Base-by-base conservation (phyloP, 192 early-diverging fungal species). In the Chytriomyces hyalinus region DNA sequence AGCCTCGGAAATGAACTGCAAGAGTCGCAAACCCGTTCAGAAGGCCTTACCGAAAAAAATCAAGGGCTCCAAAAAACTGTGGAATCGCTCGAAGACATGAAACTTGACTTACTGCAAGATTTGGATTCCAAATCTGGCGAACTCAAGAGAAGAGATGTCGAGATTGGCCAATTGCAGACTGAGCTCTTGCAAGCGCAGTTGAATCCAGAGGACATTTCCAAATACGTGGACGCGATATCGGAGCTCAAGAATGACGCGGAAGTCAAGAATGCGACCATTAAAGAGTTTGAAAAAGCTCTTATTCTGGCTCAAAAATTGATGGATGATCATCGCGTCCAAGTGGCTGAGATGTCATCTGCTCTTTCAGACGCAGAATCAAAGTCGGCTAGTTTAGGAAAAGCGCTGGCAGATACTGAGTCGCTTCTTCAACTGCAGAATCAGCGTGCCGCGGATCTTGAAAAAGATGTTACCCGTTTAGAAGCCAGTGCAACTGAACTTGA, bases 211-310 rank as follows among this genome's bases (percentile, higher is more conserved):
- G 36, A 36, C 36, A 36, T 36, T 36, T 36, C 36, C 36, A 36
- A 36, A 36, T 36, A 36, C 4, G 36, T 36, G 36, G 36, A 36
- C 36, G 36, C 36, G 36, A 36, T 36, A 36, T 15, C 15, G 5
- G 59, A 73, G 26, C 60, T 73, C 9, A 22, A 8, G 8, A 44
- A n/a, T 43, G 44, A 20, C 7, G 44, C 47, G 10, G 60, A 47
- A 59, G 46, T 46, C 13, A 73, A 73, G n/a, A 20, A n/a, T 10
- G 5, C 46, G 9, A 73, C 53, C 45, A 63, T 73, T 26, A 73
- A 73, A 61, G 36, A 73, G 60, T 73, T 73, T 73, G 71, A 73
- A 45, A 61, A 62, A 17, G 61, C 60, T 28, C 44, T 73, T 4
- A 62, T 73, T 60, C 8, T 63, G 20, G 61, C 61, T 61, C 71